Evolutionary conservation across 2,329 filamentous ascomycete genomes (phyloP), one percentile per base, ranked within the genome.

Genomic region (Pseudogymnoascus sp.): DNA sequence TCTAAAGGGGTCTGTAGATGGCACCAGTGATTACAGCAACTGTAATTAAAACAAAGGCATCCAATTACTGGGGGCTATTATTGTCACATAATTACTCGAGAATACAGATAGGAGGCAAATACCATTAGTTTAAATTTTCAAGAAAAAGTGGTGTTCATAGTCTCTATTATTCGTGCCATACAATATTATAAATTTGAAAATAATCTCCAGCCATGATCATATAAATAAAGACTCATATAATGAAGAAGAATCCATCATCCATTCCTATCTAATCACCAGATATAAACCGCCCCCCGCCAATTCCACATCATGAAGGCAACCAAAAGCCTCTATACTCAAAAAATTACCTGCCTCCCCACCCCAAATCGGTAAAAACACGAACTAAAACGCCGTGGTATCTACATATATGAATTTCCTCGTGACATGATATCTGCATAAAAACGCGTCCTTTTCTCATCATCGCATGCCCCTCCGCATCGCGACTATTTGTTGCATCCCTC

Each of bases 321-420:
- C 51, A 57, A 57, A 34, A 57, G 26, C 51, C 51, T 57, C 51
- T 57, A 57, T 57, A 57, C 10, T 57, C 29, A 18, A 57, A 57
- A 57, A 34, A 57, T 57, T 57, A 57, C 51, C 51, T 12, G 26
- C 51, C 51, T 34, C 51, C 51, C 51, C 29, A 34, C 29, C 51
- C 51, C 47, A 57, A 31, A 57, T 57, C 29, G 5, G 26, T 21
- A 47, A 47, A 57, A 34, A 57, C 51, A 57, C 29, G 51, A 34
- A 57, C n/a, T 7, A 18, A 57, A 47, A 57, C 51, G 23, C 51
- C 51, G 51, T 57, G 51, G 51, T 57, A 57, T 57, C 51, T 57
- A 57, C 51, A 57, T 21, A 57, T 57, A 57, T 34, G 51, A 57
- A 57, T 57, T 8, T 34, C 23, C 29, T 57, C 51, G 7, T 57